Conservation (phyloP, 2,329 filamentous ascomycete species). For the Neopestalotiopsis sp. region DNA sequence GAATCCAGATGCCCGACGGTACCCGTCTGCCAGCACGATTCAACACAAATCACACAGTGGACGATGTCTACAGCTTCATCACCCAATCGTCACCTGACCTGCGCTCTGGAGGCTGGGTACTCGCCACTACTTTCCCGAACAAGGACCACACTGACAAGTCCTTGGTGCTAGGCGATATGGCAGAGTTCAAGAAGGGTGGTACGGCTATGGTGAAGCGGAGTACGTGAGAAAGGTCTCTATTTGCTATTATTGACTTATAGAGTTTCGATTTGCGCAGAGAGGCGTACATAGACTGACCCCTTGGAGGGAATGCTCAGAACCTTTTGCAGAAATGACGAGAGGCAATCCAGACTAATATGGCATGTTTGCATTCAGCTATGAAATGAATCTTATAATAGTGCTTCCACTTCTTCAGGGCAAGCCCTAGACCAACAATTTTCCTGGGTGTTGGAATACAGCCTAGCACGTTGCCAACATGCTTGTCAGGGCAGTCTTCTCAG, state of each 20-base stretch:
- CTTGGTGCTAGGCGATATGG: conserved; percentile 61
- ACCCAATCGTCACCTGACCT: conserved; percentile 64
- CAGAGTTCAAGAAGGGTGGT: conserved; percentile 70
- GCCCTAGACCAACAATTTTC: no score
- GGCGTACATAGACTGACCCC: no score
- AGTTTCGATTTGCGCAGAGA: not conserved
- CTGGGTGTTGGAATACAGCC: not conserved
- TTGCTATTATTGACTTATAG: conserved; percentile 16
- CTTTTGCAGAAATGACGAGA: no score
- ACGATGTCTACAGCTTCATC: conserved; percentile 79
- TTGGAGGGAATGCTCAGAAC: no score
- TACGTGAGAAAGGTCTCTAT: not conserved
- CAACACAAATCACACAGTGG: conserved; percentile 79
- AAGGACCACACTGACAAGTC: conserved; percentile 77
- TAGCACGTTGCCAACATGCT: conserved; percentile 71
- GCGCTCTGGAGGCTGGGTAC: conserved; percentile 66
- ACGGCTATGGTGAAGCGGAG: conserved; percentile 66
- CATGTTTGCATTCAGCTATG: no score
- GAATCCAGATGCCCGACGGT: conserved; percentile 80
- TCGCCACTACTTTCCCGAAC: conserved; percentile 83
- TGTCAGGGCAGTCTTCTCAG: conserved; percentile 72
- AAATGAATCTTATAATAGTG: no score
- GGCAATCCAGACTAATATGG: no score
- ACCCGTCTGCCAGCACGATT: conserved; percentile 80
- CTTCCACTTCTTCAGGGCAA: no score